Conservation (phyloP, 257 asterid genomes). For the Nicotiana undulata region DNA sequence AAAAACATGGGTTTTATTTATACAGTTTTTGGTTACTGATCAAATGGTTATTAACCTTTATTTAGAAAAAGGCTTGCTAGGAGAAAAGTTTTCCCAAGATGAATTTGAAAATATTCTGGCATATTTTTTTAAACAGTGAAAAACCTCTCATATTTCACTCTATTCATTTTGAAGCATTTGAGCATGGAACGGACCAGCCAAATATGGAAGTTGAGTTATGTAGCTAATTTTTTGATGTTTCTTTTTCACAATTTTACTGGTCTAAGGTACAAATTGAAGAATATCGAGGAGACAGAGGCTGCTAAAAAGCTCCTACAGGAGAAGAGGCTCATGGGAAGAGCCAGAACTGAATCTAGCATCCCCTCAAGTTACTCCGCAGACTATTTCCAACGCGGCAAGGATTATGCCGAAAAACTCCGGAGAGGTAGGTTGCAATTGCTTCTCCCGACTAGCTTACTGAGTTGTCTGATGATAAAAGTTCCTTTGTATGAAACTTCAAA, state of each 20-base stretch:
- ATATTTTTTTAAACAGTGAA: not conserved
- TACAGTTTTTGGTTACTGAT: not conserved
- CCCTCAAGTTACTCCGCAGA: slow-evolving; percentile 92
- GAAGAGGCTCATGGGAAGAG: slow-evolving; percentile 70
- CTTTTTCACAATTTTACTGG: slow-evolving; percentile 11
- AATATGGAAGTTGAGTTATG: not conserved
- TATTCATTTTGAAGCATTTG: not conserved
- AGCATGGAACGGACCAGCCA: not conserved
- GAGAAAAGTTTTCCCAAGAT: not conserved
- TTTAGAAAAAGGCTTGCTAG: not conserved
- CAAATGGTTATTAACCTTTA: not conserved
- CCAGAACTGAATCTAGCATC: slow-evolving; percentile 56
- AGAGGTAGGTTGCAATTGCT: slow-evolving; percentile 49
- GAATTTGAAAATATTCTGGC: too few species aligned
- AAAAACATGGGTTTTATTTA: not conserved
- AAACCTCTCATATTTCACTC: not conserved
- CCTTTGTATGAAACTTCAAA: not conserved
- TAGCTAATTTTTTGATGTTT: not conserved
- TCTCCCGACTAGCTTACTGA: slow-evolving; percentile 2
- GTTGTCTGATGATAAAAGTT: slow-evolving; percentile 1
- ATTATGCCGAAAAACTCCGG: slow-evolving; percentile 71
- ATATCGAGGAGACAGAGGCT: slow-evolving; percentile 98
- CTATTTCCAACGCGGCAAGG: slow-evolving; percentile 82
- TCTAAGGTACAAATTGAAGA: slow-evolving; percentile 69
- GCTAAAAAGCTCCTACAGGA: slow-evolving; percentile 94